Evolutionary conservation across 108 stramenopile genomes (phyloP).

Genomic region (Seminavis robusta): DNA sequence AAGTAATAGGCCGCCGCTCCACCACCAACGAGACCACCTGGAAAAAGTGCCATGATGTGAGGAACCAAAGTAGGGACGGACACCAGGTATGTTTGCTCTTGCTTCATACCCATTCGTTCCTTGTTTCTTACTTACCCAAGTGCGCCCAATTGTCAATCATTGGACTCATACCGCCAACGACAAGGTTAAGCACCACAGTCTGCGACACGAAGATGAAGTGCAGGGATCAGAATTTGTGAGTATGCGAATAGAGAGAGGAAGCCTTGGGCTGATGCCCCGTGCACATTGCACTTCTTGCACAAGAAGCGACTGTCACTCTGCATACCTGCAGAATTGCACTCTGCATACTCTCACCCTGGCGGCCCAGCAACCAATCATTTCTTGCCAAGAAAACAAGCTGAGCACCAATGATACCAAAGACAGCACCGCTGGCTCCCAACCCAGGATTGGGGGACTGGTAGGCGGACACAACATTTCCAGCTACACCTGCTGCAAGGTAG

Average conservation of each 20-base stretch:
- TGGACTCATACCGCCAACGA: slow-evolving; percentile 39
- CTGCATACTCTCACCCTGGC: slow-evolving; percentile 24
- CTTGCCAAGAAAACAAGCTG: slow-evolving; percentile 67
- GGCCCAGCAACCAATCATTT: slow-evolving; percentile 60
- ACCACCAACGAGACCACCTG: slow-evolving; percentile 69
- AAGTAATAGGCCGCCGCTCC: slow-evolving; percentile 71
- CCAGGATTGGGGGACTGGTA: slow-evolving; percentile 66
- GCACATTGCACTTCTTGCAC: no score
- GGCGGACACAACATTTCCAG: slow-evolving; percentile 68
- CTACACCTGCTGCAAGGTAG: slow-evolving; percentile 65
- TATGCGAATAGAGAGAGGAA: no score
- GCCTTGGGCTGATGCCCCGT: no score
- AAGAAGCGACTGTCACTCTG: no score
- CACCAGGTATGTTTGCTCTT: neutral
- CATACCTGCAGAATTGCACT: slow-evolving; percentile 20
- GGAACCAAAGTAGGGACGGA: neutral
- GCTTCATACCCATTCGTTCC: neutral
- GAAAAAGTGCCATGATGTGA: neutral
- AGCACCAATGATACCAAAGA: slow-evolving; percentile 78
- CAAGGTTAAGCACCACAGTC: slow-evolving; percentile 39
- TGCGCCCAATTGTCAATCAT: slow-evolving; percentile 86
- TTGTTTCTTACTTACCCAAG: no score
- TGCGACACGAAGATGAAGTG: no score
- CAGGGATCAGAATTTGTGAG: no score
- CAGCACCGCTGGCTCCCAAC: slow-evolving; percentile 79